These are phyloP conservation scores for Chalciporus sp. DNA, from an alignment of 1,284 basidiomycete species.

Conservation along the genomic window DNA sequence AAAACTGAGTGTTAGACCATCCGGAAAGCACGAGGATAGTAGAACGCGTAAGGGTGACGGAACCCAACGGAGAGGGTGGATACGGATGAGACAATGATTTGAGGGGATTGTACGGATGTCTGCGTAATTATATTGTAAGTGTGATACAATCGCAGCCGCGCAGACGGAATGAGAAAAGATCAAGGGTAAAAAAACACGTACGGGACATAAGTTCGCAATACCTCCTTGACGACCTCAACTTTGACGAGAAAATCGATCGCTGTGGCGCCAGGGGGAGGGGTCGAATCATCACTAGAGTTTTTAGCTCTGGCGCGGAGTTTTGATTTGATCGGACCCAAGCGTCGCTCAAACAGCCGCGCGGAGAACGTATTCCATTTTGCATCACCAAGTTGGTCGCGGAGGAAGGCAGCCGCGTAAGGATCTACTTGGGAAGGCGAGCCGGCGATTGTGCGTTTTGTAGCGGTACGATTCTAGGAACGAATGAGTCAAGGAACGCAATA, in stretches of 20 bases:
- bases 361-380: slow-evolving; percentile 49
- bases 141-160: slow-evolving; percentile 9
- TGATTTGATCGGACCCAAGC: slow-evolving; percentile 41
- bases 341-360: slow-evolving; percentile 48
- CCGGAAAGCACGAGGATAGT: slow-evolving; percentile 49
- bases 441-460: slow-evolving; percentile 25
- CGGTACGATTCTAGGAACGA: slow-evolving; percentile 29
- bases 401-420: slow-evolving; percentile 47
- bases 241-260: slow-evolving; percentile 55
- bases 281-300: slow-evolving; percentile 29
- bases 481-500: slow-evolving; percentile 13
- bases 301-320: slow-evolving; percentile 36
- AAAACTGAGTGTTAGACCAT: slow-evolving; percentile 56
- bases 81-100: slow-evolving; percentile 48
- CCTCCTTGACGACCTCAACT: slow-evolving; percentile 53
- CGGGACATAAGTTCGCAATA: slow-evolving; percentile 50
- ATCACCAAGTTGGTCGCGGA: slow-evolving; percentile 46
- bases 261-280: slow-evolving; percentile 39
- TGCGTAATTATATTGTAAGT: slow-evolving; percentile 33
- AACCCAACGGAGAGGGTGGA: slow-evolving; percentile 40
- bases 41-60: slow-evolving; percentile 48
- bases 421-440: slow-evolving; percentile 37
- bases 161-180: slow-evolving; percentile 6
- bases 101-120: slow-evolving; percentile 53
- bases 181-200: slow-evolving; percentile 31